phyloP scores from a whole-genome alignment of 2,329 filamentous ascomycete species.

The Alternaria viburni region DNA sequence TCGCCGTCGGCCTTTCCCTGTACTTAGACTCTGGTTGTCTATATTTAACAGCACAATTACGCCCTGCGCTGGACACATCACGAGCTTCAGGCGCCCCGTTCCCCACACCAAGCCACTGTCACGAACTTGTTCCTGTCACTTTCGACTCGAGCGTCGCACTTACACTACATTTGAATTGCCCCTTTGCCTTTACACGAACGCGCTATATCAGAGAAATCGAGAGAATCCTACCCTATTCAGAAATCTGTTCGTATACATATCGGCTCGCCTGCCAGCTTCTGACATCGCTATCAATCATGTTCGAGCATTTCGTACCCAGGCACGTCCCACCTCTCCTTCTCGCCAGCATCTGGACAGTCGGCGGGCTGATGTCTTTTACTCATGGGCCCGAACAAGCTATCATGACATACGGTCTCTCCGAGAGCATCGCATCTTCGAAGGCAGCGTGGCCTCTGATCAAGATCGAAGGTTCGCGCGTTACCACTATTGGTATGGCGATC shows the following conservation, averaged over 20 bases:
- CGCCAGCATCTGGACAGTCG: slow-evolving; percentile 21
- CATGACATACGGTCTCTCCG: neutral
- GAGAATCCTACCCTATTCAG: neutral
- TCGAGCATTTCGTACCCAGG: slow-evolving; percentile 7
- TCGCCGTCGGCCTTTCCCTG: neutral
- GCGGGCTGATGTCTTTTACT: slow-evolving; percentile 19
- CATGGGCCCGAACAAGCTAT: neutral
- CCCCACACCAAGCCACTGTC: neutral
- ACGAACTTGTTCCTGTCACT: neutral
- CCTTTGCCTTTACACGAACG: neutral
- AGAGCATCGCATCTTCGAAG: neutral
- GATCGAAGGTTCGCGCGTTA: neutral
- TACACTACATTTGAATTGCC: neutral
- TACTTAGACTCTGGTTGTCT: neutral
- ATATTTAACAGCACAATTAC: neutral
- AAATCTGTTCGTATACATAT: neutral
- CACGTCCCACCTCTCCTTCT: slow-evolving; percentile 27
- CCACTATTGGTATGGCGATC: neutral
- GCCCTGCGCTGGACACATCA: neutral
- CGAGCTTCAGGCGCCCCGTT: neutral
- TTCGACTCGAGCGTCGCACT: neutral
- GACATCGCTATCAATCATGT: neutral
- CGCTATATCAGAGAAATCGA: neutral
- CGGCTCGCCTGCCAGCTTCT: neutral
- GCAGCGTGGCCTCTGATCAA: neutral